Base-by-base conservation (phyloP, 2,329 filamentous ascomycete genomes). In the Karstenula rhodostoma region DNA sequence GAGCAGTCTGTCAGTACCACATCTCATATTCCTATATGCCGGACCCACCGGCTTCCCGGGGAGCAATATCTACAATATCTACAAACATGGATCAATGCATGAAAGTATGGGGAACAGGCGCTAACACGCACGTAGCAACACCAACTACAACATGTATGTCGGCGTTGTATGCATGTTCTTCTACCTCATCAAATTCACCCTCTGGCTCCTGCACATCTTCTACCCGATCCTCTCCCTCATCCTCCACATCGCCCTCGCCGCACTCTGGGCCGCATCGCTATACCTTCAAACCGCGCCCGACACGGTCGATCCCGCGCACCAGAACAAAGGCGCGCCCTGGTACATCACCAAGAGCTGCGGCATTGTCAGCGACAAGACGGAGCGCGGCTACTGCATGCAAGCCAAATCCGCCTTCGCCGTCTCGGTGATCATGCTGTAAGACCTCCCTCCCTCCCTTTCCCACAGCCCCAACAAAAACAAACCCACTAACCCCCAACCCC, bases 111-210 rank as follows among this genome's bases (percentile, higher is more conserved):
- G 35, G 19, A 33, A 19, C 44, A 48, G 33, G 19, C 25, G 50
- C 57, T 71, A 53, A 67, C 58, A 12, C 12, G 19, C 9, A 13
- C 32, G 46, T 72, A 94, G 91, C 58, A 82, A 92, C 63, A 93
- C 91, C 50, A 83, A 89, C 67, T 92, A 86, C 80, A 93, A 94
- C 72, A 87, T 93, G 67, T 89, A 89, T 72, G 89, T 93, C 67
- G 90, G 90, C 40, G 85, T 94, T 66, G 82, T 93, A 56, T 89
- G 87, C 59, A 89, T 91, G 75, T 94, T 94, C 81, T 83, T 93
- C 74, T 85, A 92, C 63, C 84, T 94, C 47, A 82, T 84, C 75
- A 93, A 93, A 81, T 83, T 86, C 64, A 86, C 90, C 62, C 83
- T 86, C 70, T 89, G 86, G 78, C 87, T 92, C 70, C 87, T 93